Base-by-base conservation (phyloP, 768 basidiomycete genomes). In the Boletus speciosus region DNA sequence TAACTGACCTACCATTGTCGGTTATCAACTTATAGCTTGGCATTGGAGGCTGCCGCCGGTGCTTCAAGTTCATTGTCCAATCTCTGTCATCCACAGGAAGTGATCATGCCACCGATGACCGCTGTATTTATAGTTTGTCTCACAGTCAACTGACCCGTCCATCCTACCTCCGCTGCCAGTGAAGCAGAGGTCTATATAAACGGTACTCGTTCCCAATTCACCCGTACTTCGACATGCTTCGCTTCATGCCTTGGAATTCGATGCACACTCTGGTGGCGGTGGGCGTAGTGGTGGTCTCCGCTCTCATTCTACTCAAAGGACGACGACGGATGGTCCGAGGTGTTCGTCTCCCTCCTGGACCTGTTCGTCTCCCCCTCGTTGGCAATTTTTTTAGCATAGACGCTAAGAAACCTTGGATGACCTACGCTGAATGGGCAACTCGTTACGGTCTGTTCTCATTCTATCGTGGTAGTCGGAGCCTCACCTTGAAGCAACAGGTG, bases 311-410 rank as follows among this genome's bases (percentile, higher is more conserved):
- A 36, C 40, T 59, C 47, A 46, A 36, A 15, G 29, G 50, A 8
- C 52, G 42, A 21, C 51, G 44, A 56, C 54, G 38, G 23, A 15
- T 29, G 4, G 11, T 27, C 12, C 39, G 27, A n/a, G 57, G 53
- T 5, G 36, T 34, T 36, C 56, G 36, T 8, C 51, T 59, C 2
- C 63, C 53, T 47, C 62, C 61, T 23, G 62, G 63, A 19, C 62
- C 62, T 34, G 15, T 10, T n/a, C 50, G 52, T 25, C 38, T 64
- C 11, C 63, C 63, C 6, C 3, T 63, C 5, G 31, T 66, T 8
- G 63, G 64, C 0, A 64, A 57, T 47, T 8, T 55, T 39, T 37
- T 64, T 37, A 42, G 51, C 25, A 62, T 66, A 14, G 51, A 66
- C 11, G 19, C 49, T 6, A 47, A 56, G 42, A 50, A 45, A 14